Evolutionary conservation across 1,284 basidiomycete genomes (phyloP).

Genomic region (Trichosporon sp.): DNA sequence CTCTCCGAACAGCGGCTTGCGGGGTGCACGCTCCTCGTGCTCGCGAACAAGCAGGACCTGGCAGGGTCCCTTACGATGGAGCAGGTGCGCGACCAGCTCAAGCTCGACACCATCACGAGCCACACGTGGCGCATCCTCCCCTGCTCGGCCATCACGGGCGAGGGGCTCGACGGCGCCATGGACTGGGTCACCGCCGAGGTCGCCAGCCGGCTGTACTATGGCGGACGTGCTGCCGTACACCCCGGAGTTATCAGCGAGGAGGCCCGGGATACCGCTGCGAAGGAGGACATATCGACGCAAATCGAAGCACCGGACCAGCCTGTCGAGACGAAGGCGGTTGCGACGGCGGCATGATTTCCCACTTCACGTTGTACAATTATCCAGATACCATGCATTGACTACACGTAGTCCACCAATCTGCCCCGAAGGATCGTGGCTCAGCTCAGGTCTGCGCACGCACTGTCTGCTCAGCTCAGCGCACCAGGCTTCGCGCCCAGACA

Average conservation of each 20-base stretch:
- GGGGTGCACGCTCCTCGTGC: slow-evolving; percentile 89
- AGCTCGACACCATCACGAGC: slow-evolving; percentile 69
- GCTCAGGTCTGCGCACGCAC: background rate
- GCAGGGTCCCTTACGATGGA: slow-evolving; percentile 73
- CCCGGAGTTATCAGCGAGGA: background rate
- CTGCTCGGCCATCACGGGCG: slow-evolving; percentile 86
- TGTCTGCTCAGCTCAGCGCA: too few relatives aligned
- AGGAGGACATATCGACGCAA: background rate
- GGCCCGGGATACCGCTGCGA: background rate
- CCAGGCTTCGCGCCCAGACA: too few relatives aligned
- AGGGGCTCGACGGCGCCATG: slow-evolving; percentile 76
- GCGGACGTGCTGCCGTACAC: background rate
- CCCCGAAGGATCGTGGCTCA: background rate
- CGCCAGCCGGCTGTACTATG: slow-evolving; percentile 58
- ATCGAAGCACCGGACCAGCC: background rate
- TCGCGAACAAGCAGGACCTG: slow-evolving; percentile 99
- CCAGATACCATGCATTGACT: background rate
- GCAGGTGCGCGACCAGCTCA: slow-evolving; percentile 79
- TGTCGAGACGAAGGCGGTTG: background rate
- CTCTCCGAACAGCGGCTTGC: slow-evolving; percentile 89
- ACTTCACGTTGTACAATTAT: background rate
- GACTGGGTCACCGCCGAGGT: slow-evolving; percentile 95
- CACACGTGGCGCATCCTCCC: slow-evolving; percentile 88
- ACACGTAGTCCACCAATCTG: background rate
- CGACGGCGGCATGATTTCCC: background rate